Conservation (phyloP, 805 yeast genomes). For the Grigorovia yakushimaensis region DNA sequence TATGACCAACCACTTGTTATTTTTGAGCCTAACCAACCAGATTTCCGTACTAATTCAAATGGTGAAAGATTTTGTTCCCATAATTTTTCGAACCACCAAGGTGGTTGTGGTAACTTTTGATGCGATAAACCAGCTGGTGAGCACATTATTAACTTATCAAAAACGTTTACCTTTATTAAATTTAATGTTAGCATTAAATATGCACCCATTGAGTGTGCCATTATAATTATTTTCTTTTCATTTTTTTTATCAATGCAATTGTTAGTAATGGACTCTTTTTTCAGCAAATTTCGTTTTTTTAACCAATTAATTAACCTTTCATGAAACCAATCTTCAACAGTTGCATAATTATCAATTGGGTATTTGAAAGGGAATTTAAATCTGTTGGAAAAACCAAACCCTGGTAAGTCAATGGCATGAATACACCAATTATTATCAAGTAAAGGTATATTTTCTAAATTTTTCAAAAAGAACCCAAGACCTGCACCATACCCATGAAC, state of each 20-base stretch:
- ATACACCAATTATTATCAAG: slow-evolving; percentile 49
- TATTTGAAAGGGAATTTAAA: slow-evolving; percentile 47
- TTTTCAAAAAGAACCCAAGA: slow-evolving; percentile 71
- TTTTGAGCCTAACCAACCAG: slow-evolving; percentile 78
- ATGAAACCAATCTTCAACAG: slow-evolving; percentile 32
- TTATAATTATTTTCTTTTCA: slow-evolving; percentile 29
- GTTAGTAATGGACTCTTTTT: slow-evolving; percentile 32
- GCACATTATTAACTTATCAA: slow-evolving; percentile 61
- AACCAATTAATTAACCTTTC: slow-evolving; percentile 43
- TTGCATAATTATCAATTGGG: slow-evolving; percentile 12
- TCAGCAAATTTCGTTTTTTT: slow-evolving; percentile 19
- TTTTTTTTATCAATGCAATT: neutral
- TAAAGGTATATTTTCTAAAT: slow-evolving; percentile 45
- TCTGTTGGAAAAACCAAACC: slow-evolving; percentile 84
- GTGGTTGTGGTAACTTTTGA: slow-evolving; percentile 34
- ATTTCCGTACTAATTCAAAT: slow-evolving; percentile 61
- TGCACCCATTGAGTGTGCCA: slow-evolving; percentile 94
- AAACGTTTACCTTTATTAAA: slow-evolving; percentile 46
- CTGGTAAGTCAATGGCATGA: slow-evolving; percentile 81
- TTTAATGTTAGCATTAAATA: slow-evolving; percentile 66
- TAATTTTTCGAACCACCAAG: slow-evolving; percentile 65
- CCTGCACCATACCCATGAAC: slow-evolving; percentile 97
- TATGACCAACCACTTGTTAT: slow-evolving; percentile 85
- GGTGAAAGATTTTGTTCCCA: slow-evolving; percentile 91
- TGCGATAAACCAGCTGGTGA: slow-evolving; percentile 81